Evolutionary conservation across 768 basidiomycete genomes (phyloP).

Genomic region (Kwoniella sp.): DNA sequence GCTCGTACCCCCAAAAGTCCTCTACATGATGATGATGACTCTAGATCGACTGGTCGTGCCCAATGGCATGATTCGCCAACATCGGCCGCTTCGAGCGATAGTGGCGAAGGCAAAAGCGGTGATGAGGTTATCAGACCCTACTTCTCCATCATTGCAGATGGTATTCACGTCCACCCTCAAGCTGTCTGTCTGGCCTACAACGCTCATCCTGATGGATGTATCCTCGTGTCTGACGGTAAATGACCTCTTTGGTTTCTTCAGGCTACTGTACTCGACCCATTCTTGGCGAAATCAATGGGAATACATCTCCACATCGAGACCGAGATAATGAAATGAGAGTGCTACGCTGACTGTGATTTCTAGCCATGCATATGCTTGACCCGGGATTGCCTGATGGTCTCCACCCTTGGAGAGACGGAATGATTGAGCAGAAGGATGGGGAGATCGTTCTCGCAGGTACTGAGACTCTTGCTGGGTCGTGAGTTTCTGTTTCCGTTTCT

Average conservation of each 20-base stretch:
- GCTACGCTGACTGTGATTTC: no score
- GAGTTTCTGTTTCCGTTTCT: slow-evolving; percentile 52
- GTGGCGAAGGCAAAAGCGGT: neutral
- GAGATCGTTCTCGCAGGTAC: slow-evolving; percentile 82
- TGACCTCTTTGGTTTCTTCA: no score
- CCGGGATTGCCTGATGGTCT: slow-evolving; percentile 79
- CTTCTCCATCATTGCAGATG: slow-evolving; percentile 88
- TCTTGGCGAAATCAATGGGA: no score
- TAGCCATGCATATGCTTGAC: slow-evolving; percentile 61
- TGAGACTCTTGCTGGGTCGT: slow-evolving; percentile 83
- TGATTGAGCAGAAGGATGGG: slow-evolving; percentile 74
- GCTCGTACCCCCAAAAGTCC: no score
- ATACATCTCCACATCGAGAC: no score
- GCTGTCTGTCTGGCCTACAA: slow-evolving; percentile 85
- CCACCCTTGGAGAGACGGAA: slow-evolving; percentile 84
- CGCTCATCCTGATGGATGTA: slow-evolving; percentile 78
- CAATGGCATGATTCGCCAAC: no score
- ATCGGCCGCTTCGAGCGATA: no score
- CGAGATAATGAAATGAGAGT: neutral
- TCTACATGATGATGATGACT: no score
- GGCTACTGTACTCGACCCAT: no score
- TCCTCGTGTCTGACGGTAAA: slow-evolving; percentile 85
- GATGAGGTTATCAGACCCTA: slow-evolving; percentile 67
- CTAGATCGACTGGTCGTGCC: no score
- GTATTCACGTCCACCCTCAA: slow-evolving; percentile 86